Evolutionary conservation across 2,329 filamentous ascomycete species (phyloP).

Genomic region (Cytospora piceae): DNA sequence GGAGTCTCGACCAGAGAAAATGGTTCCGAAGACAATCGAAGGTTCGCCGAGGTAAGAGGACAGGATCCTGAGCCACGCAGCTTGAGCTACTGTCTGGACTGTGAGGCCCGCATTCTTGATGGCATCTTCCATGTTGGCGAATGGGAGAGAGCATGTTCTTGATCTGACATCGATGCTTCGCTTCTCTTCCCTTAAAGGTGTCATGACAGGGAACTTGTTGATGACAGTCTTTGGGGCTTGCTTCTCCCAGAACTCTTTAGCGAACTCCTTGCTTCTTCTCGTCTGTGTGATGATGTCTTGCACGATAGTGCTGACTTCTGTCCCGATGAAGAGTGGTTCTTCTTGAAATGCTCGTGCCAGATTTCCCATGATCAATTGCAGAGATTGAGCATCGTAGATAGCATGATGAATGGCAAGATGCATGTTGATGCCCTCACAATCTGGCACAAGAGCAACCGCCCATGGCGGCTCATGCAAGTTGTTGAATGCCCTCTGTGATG

Average conservation of each 20-base stretch:
- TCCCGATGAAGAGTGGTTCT: conserved; percentile 34
- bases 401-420: conserved; percentile 72
- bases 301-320: conserved; percentile 38
- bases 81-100: conserved; percentile 75
- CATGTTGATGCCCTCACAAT: conserved; percentile 38
- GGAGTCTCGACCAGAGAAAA: conserved; percentile 73
- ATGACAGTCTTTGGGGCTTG: conserved; percentile 57
- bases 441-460: conserved; percentile 56
- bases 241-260: conserved; percentile 65
- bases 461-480: conserved; percentile 64
- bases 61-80: conserved; percentile 76
- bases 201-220: conserved; percentile 77
- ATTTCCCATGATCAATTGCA: conserved; percentile 66
- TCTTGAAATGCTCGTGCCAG: conserved; percentile 50
- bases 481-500: conserved; percentile 41
- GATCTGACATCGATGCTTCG: conserved; percentile 42
- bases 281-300: conserved; percentile 47
- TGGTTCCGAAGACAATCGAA: conserved; percentile 76
- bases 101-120: conserved; percentile 67
- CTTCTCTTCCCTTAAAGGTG: conserved; percentile 57
- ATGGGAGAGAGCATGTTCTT: conserved; percentile 43
- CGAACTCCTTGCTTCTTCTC: conserved; percentile 35
- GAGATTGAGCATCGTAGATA: conserved; percentile 80
- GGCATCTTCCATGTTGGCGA: conserved; percentile 54
- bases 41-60: conserved; percentile 76